Evolutionary conservation across 176 grass and related monocot species (phyloP).

Genomic region (Echinochloa phyllopogon): DNA sequence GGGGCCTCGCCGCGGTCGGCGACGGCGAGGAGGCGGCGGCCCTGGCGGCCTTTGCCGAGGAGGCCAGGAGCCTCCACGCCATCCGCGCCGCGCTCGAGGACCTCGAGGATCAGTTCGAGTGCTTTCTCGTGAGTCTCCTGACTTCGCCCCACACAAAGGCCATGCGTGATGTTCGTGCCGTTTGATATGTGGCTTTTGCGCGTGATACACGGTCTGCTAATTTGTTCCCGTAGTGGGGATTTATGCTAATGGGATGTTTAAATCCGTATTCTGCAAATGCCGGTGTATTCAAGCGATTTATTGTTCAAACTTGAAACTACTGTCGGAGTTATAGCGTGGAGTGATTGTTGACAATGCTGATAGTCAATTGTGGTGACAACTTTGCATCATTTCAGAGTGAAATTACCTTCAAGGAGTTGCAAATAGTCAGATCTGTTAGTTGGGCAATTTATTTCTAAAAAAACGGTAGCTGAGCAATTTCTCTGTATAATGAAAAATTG

Average conservation of each 20-base stretch:
- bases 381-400: not conserved
- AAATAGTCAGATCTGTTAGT: conserved; percentile 1
- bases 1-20: not conserved
- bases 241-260: conserved; percentile 19
- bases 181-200: not conserved
- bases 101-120: conserved; percentile 94
- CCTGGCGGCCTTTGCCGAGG: conserved; percentile 52
- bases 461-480: not conserved
- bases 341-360: not conserved
- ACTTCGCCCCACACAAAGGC: not conserved
- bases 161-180: not conserved
- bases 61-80: conserved; percentile 85
- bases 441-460: not conserved
- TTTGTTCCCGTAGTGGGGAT: not conserved
- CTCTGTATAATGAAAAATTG: not conserved
- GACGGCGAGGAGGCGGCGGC: conserved; percentile 25
- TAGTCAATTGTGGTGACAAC: not conserved
- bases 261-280: not conserved
- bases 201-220: not conserved
- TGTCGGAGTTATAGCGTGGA: not conserved
- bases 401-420: not conserved
- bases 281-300: not conserved
- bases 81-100: conserved; percentile 91
- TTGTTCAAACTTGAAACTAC: conserved; percentile 21
- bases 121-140: conserved; percentile 71